A percentile compares a stretch with the other conserved stretches of the same genome.
These are phyloP conservation scores for Cryptococcus hybrid DNA, from an alignment of 1,284 basidiomycete species.

Conservation along the genomic window DNA sequence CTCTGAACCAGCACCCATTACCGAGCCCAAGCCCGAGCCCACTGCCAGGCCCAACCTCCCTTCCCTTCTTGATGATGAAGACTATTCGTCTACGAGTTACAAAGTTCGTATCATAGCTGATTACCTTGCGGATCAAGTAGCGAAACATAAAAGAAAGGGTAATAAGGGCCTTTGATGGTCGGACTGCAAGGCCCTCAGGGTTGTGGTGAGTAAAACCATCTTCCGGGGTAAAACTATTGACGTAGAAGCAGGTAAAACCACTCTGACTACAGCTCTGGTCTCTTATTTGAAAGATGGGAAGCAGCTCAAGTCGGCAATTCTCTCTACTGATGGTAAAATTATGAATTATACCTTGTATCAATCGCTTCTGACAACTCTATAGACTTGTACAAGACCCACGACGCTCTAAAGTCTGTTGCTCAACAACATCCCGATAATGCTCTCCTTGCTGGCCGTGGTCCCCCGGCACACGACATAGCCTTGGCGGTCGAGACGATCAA, in stretches of 20 bases:
- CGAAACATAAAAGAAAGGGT: constrained; percentile 12
- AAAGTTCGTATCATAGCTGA: constrained; percentile 39
- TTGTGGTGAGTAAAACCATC: constrained; percentile 10
- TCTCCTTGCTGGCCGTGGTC: constrained; percentile 43
- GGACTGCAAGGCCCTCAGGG: constrained; percentile 37
- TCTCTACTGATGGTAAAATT: constrained; percentile 37
- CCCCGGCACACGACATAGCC: constrained; percentile 44
- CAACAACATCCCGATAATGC: constrained; percentile 29
- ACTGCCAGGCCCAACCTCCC: constrained; percentile 6
- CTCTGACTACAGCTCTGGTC: constrained; percentile 34
- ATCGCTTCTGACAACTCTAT: neutral
- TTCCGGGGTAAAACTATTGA: constrained; percentile 4
- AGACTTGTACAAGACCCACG: constrained; percentile 42
- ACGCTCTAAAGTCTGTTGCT: constrained; percentile 28
- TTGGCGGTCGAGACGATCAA: constrained; percentile 15
- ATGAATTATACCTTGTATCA: neutral
- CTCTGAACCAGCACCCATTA: neutral
- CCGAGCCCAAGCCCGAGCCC: too few relatives aligned
- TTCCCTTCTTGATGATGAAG: constrained; percentile 20
- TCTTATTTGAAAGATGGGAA: constrained; percentile 18
- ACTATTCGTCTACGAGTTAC: constrained; percentile 32
- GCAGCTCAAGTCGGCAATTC: constrained; percentile 25
- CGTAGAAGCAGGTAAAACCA: constrained; percentile 30
- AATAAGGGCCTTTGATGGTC: constrained; percentile 29
- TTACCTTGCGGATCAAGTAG: constrained; percentile 25